Evolutionary conservation across 208 protist genomes (phyloP).

Genomic region (Tritrichomonas musculus): DNA sequence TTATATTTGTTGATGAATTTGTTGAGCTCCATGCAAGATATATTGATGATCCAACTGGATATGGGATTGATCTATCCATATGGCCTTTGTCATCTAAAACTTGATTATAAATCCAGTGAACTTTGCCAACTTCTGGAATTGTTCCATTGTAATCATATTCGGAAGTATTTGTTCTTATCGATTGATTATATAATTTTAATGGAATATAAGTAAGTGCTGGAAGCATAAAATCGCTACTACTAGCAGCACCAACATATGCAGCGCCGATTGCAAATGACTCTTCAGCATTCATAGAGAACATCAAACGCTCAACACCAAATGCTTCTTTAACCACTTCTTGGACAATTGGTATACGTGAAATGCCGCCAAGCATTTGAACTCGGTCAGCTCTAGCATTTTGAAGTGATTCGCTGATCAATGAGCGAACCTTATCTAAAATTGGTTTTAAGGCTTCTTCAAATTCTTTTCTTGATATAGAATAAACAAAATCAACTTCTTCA

Average conservation of each 20-base stretch:
- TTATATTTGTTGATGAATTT: neutral
- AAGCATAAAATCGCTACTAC: neutral
- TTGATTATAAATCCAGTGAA: too few relatives aligned
- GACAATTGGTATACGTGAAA: conserved; percentile 40
- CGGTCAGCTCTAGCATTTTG: neutral
- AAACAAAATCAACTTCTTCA: neutral
- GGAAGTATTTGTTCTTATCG: too few relatives aligned
- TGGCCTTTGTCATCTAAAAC: too few relatives aligned
- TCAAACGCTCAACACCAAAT: neutral
- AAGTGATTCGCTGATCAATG: too few relatives aligned
- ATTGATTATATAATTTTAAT: too few relatives aligned
- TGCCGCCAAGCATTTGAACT: conserved; percentile 31
- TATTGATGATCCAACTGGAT: conserved; percentile 15
- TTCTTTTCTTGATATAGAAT: neutral
- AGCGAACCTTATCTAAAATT: neutral
- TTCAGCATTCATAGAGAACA: neutral
- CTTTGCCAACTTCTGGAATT: too few relatives aligned
- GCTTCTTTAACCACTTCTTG: neutral
- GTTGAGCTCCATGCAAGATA: neutral
- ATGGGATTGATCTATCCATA: too few relatives aligned
- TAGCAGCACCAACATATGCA: neutral
- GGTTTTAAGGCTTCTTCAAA: neutral
- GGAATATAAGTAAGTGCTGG: neutral
- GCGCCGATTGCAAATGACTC: neutral
- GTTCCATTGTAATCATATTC: too few relatives aligned